These are phyloP conservation scores for Mortierella sp. DNA, from an alignment of 371 early-diverging fungal species.

Conservation along the genomic window DNA sequence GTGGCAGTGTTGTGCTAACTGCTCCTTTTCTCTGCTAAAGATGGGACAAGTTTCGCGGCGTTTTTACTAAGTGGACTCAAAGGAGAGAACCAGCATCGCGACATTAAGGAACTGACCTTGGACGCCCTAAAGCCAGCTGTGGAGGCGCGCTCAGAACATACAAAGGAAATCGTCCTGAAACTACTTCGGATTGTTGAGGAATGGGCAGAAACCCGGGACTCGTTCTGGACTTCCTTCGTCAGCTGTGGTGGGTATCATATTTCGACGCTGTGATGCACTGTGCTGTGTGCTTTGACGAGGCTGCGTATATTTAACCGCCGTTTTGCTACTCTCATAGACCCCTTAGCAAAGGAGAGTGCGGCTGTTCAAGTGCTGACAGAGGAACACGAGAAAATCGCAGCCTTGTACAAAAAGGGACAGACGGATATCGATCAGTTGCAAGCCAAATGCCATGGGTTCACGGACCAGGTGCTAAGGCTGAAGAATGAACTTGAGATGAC, in stretches of 20 bases:
- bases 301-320: not conserved
- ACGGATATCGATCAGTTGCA: conserved; percentile 40
- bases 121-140: conserved; percentile 28
- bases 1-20: not conserved
- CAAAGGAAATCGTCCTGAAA: conserved; percentile 43
- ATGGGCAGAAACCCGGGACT: conserved; percentile 35
- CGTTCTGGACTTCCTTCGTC: conserved; percentile 31
- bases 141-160: conserved; percentile 33
- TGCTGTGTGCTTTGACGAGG: not conserved
- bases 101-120: conserved; percentile 23
- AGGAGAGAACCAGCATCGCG: conserved; percentile 10
- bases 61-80: conserved; percentile 27
- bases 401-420: conserved; percentile 31
- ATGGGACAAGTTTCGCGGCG: conserved; percentile 36
- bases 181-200: conserved; percentile 34
- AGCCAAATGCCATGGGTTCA: conserved; percentile 32
- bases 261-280: not conserved
- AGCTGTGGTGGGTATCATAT: conserved; percentile 19
- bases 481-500: conserved; percentile 40
- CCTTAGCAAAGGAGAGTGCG: conserved; percentile 23
- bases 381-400: conserved; percentile 32
- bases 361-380: conserved; percentile 24
- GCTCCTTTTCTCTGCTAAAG: conserved; percentile 5
- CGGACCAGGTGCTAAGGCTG: conserved; percentile 38
- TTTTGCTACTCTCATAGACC: conserved; percentile 14